Evolutionary conservation across 805 yeast genomes (phyloP), one percentile per base, ranked within the genome.

Genomic region (Saturnispora sanitii): DNA sequence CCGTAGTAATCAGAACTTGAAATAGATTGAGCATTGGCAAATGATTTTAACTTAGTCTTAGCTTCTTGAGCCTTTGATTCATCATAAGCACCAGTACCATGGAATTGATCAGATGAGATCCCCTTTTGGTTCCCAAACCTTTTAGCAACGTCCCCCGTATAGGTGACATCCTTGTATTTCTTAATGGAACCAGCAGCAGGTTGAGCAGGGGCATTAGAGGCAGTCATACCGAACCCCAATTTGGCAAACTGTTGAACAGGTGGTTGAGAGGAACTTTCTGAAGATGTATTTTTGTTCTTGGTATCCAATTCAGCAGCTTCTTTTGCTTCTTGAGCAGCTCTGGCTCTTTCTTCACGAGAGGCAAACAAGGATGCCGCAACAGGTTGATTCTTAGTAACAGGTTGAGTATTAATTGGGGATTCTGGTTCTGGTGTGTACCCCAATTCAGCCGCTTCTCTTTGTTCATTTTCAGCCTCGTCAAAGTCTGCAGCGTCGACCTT

Each of bases 1-100:
- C 96, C 96, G 52, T 88, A 92, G 63, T 92, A 92, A 8, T 92
- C 78, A 27, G 88, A 73, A 2, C 96, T 87, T 1, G 97, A 90
- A 49, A 92, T 92, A 6, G 95, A 75, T 35, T 83, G 80, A 2
- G 97, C 94, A 41, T 90, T 92, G 44, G 74, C 75, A 62, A 84
- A 92, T 4, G 80, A 66, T 58, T 80, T 86, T 41, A 92, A 67
- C 54, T 92, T 88, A n/a, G 73, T 56, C 48, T 72, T 71, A 2
- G 96, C 96, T 60, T 87, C 96, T 35, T 70, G 71, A 41, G 81
- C 81, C 30, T 84, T 83, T 2, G 68, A 69, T 49, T 82, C 82
- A 54, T 86, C 96, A 55, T 74, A 85, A 20, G 77, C 66, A 33
- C 88, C 90, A 55, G 95, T 79, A 16, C 96, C 96, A 61, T 92